A percentile compares a stretch with the other conserved stretches of the same genome.
phyloP scores from a whole-genome alignment of 202 grass and related monocot species.

The Digitaria exilis region DNA sequence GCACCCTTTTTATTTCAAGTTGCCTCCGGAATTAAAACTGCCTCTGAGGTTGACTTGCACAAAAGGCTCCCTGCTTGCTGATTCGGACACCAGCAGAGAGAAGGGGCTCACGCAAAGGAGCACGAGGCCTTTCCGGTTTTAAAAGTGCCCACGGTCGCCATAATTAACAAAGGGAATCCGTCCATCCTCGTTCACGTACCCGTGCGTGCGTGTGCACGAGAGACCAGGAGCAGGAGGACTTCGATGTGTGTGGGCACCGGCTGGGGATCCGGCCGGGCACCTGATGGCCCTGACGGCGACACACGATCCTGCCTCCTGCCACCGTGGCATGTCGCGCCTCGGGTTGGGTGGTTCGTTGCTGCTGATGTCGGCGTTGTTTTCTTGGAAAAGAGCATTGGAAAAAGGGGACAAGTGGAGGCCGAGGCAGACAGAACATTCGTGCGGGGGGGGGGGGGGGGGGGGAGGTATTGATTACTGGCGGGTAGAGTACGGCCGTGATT shows the following conservation, averaged over 20 bases:
- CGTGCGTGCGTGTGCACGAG: neutral
- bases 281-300: neutral
- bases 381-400: constrained; percentile 48
- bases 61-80: neutral
- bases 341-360: neutral
- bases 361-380: neutral
- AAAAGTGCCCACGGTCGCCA: neutral
- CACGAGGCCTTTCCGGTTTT: constrained; percentile 12
- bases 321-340: neutral
- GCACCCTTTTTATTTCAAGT: neutral
- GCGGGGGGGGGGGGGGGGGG: too few relatives aligned
- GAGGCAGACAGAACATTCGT: constrained; percentile 13
- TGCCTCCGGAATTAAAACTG: neutral
- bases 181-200: neutral
- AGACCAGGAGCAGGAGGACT: neutral
- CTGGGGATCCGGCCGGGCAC: neutral
- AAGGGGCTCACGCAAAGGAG: neutral
- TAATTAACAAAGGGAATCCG: constrained; percentile 21
- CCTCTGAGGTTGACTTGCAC: constrained; percentile 28
- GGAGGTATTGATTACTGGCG: constrained; percentile 39
- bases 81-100: constrained; percentile 16
- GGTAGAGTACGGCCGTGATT: constrained; percentile 18
- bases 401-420: constrained; percentile 31
- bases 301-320: neutral
- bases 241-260: neutral